Conservation (phyloP, 2,329 filamentous ascomycete species). For the Xylaria polymorpha region DNA sequence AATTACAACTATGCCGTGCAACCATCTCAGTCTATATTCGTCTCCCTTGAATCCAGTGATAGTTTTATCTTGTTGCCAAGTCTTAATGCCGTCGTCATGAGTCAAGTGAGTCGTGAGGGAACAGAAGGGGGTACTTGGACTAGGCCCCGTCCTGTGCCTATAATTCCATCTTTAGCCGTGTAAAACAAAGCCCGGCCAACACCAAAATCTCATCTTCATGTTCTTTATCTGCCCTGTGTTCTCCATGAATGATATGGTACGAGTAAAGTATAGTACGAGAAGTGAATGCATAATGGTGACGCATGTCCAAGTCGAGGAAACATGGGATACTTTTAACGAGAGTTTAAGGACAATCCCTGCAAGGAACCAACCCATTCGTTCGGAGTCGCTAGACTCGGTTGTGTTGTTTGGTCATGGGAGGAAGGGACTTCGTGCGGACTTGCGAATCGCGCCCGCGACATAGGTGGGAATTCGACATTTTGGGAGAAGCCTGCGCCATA, state of each 20-base stretch:
- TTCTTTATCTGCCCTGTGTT: conserved; percentile 45
- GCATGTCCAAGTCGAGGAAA: conserved; percentile 19
- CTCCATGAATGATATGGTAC: conserved; percentile 38
- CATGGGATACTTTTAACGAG: conserved; percentile 55
- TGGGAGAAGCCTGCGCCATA: conserved; percentile 57
- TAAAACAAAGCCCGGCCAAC: conserved; percentile 45
- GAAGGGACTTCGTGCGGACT: conserved; percentile 50
- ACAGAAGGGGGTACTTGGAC: conserved; percentile 34
- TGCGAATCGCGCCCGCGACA: conserved; percentile 55
- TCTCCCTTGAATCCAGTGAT: conserved; percentile 46
- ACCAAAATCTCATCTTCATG: conserved; percentile 44
- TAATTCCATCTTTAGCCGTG: conserved; percentile 43
- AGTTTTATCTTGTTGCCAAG: conserved; percentile 49
- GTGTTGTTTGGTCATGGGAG: conserved; percentile 50
- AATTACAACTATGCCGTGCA: conserved; percentile 50
- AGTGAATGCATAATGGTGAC: conserved; percentile 40
- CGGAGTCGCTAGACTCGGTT: conserved; percentile 55
- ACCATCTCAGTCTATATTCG: conserved; percentile 49
- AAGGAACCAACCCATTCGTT: conserved; percentile 73
- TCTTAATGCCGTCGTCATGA: conserved; percentile 51
- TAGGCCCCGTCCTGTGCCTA: conserved; percentile 43
- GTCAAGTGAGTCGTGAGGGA: conserved; percentile 47
- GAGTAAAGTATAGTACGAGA: conserved; percentile 50
- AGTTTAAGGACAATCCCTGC: conserved; percentile 78
- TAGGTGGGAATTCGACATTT: conserved; percentile 58